phyloP scores from a whole-genome alignment of 2,329 filamentous ascomycete genomes.

The Fusarium sp. region DNA sequence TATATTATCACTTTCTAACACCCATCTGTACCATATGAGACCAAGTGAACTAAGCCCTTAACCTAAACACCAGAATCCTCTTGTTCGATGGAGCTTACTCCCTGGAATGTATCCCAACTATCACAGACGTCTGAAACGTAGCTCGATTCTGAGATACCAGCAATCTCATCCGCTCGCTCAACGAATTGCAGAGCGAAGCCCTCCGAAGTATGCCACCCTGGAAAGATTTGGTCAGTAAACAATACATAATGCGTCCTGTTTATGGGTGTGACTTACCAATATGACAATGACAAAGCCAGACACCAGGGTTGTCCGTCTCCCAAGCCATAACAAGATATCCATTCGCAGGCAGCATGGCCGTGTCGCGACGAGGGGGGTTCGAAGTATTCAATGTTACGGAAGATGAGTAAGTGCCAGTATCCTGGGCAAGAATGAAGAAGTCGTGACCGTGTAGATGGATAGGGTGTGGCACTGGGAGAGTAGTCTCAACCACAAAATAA shows the following conservation, averaged over 20 bases:
- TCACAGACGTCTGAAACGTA: conserved; percentile 27
- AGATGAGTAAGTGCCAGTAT: conserved; percentile 27
- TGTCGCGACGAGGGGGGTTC: conserved; percentile 67
- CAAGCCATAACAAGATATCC: conserved; percentile 66
- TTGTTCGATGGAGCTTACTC: conserved; percentile 1
- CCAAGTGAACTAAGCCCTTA: too few species aligned
- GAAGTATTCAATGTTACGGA: conserved; percentile 16
- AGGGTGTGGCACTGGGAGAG: conserved; percentile 48
- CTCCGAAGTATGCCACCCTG: conserved; percentile 20
- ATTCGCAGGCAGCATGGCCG: conserved; percentile 59
- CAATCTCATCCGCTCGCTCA: conserved; percentile 18
- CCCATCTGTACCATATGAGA: too few species aligned
- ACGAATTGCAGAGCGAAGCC: conserved; percentile 17
- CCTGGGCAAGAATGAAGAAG: conserved; percentile 49
- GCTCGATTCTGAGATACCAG: background rate
- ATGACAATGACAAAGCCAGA: conserved; percentile 66
- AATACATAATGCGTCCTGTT: fast-evolving
- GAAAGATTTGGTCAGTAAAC: background rate
- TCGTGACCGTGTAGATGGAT: conserved; percentile 57
- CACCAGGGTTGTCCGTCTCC: conserved; percentile 63
- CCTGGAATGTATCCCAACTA: conserved; percentile 11
- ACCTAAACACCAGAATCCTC: conserved; percentile 8
- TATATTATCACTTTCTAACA: too few species aligned
- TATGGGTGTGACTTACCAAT: conserved; percentile 45
- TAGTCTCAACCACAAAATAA: conserved; percentile 50